Evolutionary conservation across 768 basidiomycete species (phyloP).

Genomic region (Lactarius quietus): DNA sequence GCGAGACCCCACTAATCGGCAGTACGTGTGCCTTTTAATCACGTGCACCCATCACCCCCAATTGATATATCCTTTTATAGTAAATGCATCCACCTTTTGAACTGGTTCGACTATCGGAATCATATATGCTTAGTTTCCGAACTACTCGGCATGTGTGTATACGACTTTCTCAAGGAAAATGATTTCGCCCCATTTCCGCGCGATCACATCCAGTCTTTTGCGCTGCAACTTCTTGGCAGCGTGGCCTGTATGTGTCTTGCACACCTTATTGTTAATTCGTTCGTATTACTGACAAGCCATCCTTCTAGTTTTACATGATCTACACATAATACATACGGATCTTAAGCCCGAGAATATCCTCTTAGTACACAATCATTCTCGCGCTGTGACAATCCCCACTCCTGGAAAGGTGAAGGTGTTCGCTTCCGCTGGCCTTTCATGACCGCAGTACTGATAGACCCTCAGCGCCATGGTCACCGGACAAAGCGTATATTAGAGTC

Average conservation of each 20-base stretch:
- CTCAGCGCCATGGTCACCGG: conserved; percentile 48
- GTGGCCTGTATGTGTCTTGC: conserved; percentile 75
- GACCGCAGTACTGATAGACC: neutral
- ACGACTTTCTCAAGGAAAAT: conserved; percentile 98
- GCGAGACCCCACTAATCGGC: conserved; percentile 79
- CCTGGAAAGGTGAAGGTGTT: conserved; percentile 75
- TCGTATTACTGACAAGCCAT: conserved; percentile 24
- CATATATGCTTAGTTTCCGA: conserved; percentile 98
- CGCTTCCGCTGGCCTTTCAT: neutral
- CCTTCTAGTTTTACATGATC: conserved; percentile 76
- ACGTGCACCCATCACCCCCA: conserved; percentile 17
- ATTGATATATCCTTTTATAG: conserved; percentile 41
- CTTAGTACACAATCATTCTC: conserved; percentile 81
- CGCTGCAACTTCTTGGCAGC: conserved; percentile 84
- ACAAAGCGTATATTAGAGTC: conserved; percentile 76
- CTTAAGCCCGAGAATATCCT: conserved; percentile 99
- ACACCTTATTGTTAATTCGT: conserved; percentile 9
- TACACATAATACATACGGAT: conserved; percentile 94
- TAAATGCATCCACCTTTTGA: conserved; percentile 95
- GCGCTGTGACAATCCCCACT: conserved; percentile 52
- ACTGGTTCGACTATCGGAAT: conserved; percentile 96
- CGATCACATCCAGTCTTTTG: conserved; percentile 94
- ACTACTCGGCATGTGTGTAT: conserved; percentile 94
- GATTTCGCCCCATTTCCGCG: conserved; percentile 95
- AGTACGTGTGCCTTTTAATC: conserved; percentile 50